A percentile compares a stretch with the other conserved stretches of the same genome.
These are phyloP conservation scores for Fusarium foetens DNA, from an alignment of 2,329 filamentous ascomycete genomes.

Conservation along the genomic window DNA sequence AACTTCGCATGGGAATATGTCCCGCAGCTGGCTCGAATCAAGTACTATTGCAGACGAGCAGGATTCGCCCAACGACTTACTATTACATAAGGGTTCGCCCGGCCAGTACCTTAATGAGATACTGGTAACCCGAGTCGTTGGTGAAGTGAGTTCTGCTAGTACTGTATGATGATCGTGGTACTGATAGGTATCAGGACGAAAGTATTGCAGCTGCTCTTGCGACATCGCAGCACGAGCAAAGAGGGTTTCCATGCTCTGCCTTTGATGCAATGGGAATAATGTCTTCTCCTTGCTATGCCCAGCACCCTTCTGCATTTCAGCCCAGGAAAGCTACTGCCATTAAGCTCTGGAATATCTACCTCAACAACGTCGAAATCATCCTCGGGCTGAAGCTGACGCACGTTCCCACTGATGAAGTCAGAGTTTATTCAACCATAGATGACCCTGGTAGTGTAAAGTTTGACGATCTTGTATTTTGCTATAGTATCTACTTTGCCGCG, in stretches of 20 bases:
- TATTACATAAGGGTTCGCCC: rapidly evolving
- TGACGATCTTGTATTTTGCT: constrained; percentile 7
- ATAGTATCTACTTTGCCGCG: constrained; percentile 1
- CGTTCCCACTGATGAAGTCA: neutral
- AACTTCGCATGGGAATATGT: neutral
- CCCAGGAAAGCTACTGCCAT: neutral
- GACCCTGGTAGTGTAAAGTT: neutral
- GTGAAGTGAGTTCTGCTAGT: rapidly evolving
- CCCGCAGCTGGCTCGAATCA: rapidly evolving
- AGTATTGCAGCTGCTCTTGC: neutral
- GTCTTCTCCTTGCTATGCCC: neutral
- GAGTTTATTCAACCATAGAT: neutral
- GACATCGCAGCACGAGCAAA: rapidly evolving
- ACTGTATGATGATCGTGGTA: rapidly evolving
- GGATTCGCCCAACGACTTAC: rapidly evolving
- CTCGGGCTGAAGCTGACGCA: neutral
- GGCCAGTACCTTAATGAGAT: neutral
- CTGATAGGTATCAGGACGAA: neutral
- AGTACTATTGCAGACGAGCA: rapidly evolving
- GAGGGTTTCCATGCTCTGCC: rapidly evolving
- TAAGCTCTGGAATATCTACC: neutral
- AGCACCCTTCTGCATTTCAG: neutral
- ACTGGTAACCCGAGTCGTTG: neutral
- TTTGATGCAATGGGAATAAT: neutral
- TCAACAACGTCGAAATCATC: neutral